Percentiles rank a stretch among this genome's conserved stretches.
These are phyloP conservation scores for Boletus eberwhitei DNA, from an alignment of 768 basidiomycete genomes.

Conservation along the genomic window DNA sequence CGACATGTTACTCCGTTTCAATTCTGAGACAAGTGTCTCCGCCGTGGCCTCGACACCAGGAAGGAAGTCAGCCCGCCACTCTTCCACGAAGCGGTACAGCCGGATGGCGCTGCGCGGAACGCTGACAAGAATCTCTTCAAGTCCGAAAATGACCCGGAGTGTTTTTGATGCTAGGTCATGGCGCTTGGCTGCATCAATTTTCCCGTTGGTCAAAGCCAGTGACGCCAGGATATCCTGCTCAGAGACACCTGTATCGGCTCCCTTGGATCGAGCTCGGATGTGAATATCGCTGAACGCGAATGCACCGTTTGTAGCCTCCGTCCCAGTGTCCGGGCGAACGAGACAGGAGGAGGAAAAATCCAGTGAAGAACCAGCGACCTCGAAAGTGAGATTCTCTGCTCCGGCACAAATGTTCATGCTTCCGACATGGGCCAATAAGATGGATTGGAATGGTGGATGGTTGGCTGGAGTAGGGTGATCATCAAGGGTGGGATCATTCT, in stretches of 20 bases:
- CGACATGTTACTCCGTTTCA: slow-evolving; percentile 43
- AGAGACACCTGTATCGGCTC: slow-evolving; percentile 36
- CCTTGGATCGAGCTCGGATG: slow-evolving; percentile 54
- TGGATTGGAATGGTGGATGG: slow-evolving; percentile 23
- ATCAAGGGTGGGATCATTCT: background rate
- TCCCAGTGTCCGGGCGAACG: slow-evolving; percentile 11
- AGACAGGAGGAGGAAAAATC: slow-evolving; percentile 23
- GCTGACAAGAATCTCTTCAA: slow-evolving; percentile 48
- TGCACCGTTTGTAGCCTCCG: slow-evolving; percentile 46
- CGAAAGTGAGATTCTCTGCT: slow-evolving; percentile 68
- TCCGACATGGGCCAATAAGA: slow-evolving; percentile 42
- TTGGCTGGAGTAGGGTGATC: background rate
- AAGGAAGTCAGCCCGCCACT: slow-evolving; percentile 79
- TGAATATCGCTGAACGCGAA: slow-evolving; percentile 50
- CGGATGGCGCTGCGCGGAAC: slow-evolving; percentile 82
- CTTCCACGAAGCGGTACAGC: slow-evolving; percentile 73
- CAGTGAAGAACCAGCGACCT: slow-evolving; percentile 43
- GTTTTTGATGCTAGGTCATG: slow-evolving; percentile 41
- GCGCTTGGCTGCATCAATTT: slow-evolving; percentile 43
- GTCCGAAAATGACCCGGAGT: slow-evolving; percentile 42
- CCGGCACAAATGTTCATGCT: slow-evolving; percentile 56
- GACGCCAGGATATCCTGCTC: slow-evolving; percentile 63
- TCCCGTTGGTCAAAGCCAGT: slow-evolving; percentile 46
- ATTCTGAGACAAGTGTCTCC: slow-evolving; percentile 61
- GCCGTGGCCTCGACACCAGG: slow-evolving; percentile 69